A percentile compares a stretch with the other conserved stretches of the same genome.
phyloP scores from a whole-genome alignment of 2,329 filamentous ascomycete genomes.

The Hirsutella minnesotensis region DNA sequence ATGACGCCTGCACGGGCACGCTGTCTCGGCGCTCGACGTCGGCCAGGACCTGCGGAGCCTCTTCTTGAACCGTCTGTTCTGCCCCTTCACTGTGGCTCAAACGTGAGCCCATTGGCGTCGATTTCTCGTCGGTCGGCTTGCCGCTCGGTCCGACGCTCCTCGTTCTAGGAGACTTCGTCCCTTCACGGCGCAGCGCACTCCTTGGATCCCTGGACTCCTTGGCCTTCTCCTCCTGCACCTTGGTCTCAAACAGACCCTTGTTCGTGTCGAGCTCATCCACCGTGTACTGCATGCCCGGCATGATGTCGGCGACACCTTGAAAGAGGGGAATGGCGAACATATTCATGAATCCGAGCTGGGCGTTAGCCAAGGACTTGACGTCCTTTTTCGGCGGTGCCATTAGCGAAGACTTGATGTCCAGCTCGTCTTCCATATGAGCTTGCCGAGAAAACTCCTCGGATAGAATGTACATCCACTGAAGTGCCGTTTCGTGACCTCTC shows the following conservation, averaged over 20 bases:
- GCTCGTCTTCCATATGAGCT: constrained; percentile 78
- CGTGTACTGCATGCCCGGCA: constrained; percentile 75
- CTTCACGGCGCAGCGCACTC: constrained; percentile 24
- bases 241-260: constrained; percentile 58
- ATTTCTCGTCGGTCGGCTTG: constrained; percentile 13
- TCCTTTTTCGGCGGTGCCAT: constrained; percentile 79
- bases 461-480: constrained; percentile 86
- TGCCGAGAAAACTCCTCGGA: constrained; percentile 93
- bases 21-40: constrained; percentile 12
- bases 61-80: constrained; percentile 9
- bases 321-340: constrained; percentile 91
- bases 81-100: constrained; percentile 9
- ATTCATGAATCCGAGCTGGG: constrained; percentile 94
- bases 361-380: constrained; percentile 67
- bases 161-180: constrained; percentile 31
- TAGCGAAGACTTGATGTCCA: constrained; percentile 78
- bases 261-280: constrained; percentile 74
- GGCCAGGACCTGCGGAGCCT: constrained; percentile 11
- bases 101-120: constrained; percentile 6
- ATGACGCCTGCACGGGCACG: constrained; percentile 10
- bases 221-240: constrained; percentile 51
- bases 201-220: constrained; percentile 25
- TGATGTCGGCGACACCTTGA: constrained; percentile 71
- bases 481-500: constrained; percentile 68
- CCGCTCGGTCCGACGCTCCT: constrained; percentile 25